A percentile compares a stretch with the other conserved stretches of the same genome.
phyloP scores from a whole-genome alignment of 306 rosid species.

The Trichosanthes cucumerina region DNA sequence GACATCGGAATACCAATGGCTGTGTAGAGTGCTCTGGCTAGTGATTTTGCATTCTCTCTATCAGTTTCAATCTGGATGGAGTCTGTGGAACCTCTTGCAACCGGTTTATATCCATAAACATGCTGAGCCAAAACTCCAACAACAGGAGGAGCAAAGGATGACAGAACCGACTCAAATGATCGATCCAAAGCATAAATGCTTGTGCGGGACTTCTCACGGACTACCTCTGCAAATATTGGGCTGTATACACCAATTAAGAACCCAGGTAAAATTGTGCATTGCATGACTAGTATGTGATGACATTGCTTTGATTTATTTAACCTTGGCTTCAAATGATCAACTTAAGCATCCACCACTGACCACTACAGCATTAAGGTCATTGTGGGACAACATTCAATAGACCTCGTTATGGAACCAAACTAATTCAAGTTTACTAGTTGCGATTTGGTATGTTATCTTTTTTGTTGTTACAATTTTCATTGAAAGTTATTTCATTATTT shows the following conservation, averaged over 20 bases:
- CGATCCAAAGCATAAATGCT: slow-evolving; percentile 70
- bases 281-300: not conserved
- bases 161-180: slow-evolving; percentile 53
- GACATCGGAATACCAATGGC: slow-evolving; percentile 64
- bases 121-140: slow-evolving; percentile 75
- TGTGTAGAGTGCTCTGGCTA: slow-evolving; percentile 64
- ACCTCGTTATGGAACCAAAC: not conserved
- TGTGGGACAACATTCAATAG: not conserved
- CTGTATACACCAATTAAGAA: slow-evolving; percentile 21
- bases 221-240: slow-evolving; percentile 97
- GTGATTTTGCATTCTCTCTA: slow-evolving; percentile 65
- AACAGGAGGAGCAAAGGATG: slow-evolving; percentile 77
- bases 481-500: not conserved
- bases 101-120: slow-evolving; percentile 54
- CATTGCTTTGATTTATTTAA: not conserved
- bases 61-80: slow-evolving; percentile 46
- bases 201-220: slow-evolving; percentile 72
- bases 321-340: not conserved
- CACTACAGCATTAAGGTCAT: not conserved
- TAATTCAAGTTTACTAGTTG: not conserved
- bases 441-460: not conserved
- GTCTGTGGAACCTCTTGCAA: slow-evolving; percentile 44
- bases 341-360: not conserved
- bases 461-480: not conserved
- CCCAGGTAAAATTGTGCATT: not conserved